Conservation (phyloP, 352 stramenopile species). For the Phytophthora melonis region DNA sequence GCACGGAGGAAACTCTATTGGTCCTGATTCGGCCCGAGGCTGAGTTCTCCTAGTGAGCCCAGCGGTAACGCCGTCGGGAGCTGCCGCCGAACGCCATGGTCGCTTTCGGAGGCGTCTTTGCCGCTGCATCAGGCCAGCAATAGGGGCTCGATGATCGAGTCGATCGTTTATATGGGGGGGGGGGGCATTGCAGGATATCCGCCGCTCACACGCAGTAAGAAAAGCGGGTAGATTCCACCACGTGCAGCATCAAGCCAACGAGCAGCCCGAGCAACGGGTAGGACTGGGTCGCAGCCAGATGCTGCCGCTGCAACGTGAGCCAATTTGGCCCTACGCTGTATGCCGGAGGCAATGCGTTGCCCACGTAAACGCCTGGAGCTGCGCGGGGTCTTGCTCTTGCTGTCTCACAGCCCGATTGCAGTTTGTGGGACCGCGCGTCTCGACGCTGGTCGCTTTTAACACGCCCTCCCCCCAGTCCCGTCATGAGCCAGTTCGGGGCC, state of each 20-base stretch:
- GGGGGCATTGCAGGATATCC: neutral
- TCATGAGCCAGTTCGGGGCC: neutral
- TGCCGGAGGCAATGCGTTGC: no score
- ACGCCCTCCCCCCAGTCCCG: slow-evolving; percentile 11
- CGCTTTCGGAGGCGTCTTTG: neutral
- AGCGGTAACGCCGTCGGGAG: neutral
- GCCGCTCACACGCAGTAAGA: neutral
- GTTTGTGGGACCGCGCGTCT: neutral
- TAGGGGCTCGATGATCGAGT: no score
- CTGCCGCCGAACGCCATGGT: neutral
- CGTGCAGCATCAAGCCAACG: neutral
- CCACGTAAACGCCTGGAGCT: neutral
- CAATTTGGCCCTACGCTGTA: no score
- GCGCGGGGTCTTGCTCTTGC: neutral
- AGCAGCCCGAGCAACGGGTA: neutral
- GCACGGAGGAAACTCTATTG: slow-evolving; percentile 16
- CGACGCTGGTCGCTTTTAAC: slow-evolving; percentile 27
- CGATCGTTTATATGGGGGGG: no score
- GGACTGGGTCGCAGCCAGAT: neutral
- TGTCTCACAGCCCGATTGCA: neutral
- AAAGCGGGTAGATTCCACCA: neutral
- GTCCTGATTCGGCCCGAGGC: slow-evolving; percentile 5
- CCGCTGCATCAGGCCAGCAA: no score
- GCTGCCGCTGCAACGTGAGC: neutral
- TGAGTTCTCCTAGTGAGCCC: neutral